Evolutionary conservation across 768 basidiomycete species (phyloP).

Genomic region (Lactifluus echinatus): DNA sequence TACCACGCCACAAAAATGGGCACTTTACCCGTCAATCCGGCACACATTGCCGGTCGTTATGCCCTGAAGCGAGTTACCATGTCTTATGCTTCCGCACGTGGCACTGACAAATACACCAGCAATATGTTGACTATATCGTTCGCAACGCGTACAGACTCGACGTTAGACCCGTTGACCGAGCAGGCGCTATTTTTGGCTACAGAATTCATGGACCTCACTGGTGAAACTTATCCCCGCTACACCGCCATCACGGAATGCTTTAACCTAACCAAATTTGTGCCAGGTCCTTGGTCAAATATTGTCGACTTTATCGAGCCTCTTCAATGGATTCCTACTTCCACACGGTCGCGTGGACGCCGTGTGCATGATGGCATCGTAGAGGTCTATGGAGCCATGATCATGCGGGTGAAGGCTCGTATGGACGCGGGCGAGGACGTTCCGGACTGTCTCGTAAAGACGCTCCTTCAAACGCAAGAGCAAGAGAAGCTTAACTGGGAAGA

Average conservation of each 20-base stretch:
- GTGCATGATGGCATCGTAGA: slow-evolving; percentile 31
- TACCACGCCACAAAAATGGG: slow-evolving; percentile 30
- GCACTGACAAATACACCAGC: slow-evolving; percentile 24
- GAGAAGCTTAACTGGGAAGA: slow-evolving; percentile 29
- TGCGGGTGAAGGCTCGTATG: slow-evolving; percentile 25
- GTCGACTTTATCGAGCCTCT: slow-evolving; percentile 38
- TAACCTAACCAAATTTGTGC: too few relatives aligned
- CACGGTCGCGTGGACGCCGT: slow-evolving; percentile 31
- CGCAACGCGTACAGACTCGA: slow-evolving; percentile 34
- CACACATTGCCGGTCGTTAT: slow-evolving; percentile 33
- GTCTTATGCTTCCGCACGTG: neutral
- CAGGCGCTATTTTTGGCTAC: slow-evolving; percentile 31
- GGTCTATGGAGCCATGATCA: slow-evolving; percentile 30
- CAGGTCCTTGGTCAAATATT: slow-evolving; percentile 37
- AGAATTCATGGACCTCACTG: slow-evolving; percentile 37
- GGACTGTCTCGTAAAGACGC: slow-evolving; percentile 29
- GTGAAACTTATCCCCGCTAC: neutral
- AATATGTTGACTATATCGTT: slow-evolving; percentile 40
- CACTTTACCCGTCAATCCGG: slow-evolving; percentile 31
- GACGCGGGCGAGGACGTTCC: slow-evolving; percentile 28
- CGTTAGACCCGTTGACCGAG: slow-evolving; percentile 32
- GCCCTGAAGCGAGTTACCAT: slow-evolving; percentile 21
- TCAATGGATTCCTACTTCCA: slow-evolving; percentile 33
- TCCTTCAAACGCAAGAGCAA: slow-evolving; percentile 25
- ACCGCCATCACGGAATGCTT: neutral